These are phyloP conservation scores for Lagerstroemia speciosa DNA, from an alignment of 345 rosid genomes.

Conservation along the genomic window DNA sequence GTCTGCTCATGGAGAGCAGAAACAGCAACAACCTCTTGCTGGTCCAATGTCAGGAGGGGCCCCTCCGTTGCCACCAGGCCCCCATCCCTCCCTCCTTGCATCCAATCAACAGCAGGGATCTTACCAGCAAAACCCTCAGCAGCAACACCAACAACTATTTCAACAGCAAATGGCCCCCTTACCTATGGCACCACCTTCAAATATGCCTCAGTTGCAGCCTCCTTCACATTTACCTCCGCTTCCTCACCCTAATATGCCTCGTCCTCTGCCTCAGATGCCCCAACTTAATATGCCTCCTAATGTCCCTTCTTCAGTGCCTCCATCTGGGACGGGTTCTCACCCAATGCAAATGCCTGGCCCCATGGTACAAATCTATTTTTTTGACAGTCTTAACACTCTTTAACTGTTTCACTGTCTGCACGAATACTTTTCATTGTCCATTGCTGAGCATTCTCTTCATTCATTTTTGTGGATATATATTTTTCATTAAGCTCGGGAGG, in stretches of 20 bases:
- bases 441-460: not conserved
- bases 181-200: slow-evolving; percentile 50
- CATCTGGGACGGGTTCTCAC: slow-evolving; percentile 50
- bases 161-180: slow-evolving; percentile 70
- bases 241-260: slow-evolving; percentile 67
- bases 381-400: not conserved
- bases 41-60: slow-evolving; percentile 62
- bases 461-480: not conserved
- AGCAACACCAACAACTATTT: slow-evolving; percentile 54
- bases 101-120: slow-evolving; percentile 62
- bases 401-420: not conserved
- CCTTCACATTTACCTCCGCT: slow-evolving; percentile 74
- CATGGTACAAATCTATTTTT: slow-evolving; percentile 41
- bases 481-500: no score
- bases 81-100: slow-evolving; percentile 86
- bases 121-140: slow-evolving; percentile 70
- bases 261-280: slow-evolving; percentile 76
- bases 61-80: slow-evolving; percentile 97
- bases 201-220: slow-evolving; percentile 80
- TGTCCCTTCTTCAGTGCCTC: slow-evolving; percentile 39
- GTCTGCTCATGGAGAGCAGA: slow-evolving; percentile 79
- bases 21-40: slow-evolving; percentile 55
- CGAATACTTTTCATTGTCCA: not conserved
- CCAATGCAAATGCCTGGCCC: slow-evolving; percentile 61
- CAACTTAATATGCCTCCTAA: slow-evolving; percentile 55